phyloP scores from a whole-genome alignment of 768 basidiomycete genomes.

The Sporobolomyces phaffii region DNA sequence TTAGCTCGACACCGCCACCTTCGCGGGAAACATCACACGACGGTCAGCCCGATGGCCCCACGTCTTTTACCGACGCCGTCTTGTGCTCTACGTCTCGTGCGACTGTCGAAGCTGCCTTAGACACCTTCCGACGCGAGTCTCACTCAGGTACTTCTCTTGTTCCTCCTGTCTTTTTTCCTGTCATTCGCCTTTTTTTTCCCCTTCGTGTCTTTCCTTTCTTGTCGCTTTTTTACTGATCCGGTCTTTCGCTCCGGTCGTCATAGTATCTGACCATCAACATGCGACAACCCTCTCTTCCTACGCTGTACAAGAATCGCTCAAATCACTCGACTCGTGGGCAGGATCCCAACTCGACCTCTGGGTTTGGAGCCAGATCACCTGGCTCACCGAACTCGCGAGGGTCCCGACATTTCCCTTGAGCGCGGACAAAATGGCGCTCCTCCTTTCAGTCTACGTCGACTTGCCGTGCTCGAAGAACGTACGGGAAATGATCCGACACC shows the following conservation, averaged over 20 bases:
- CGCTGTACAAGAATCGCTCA: constrained; percentile 6
- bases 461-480: constrained; percentile 5
- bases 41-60: neutral
- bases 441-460: constrained; percentile 7
- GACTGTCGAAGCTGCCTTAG: neutral
- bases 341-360: constrained; percentile 3
- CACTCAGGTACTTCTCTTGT: neutral
- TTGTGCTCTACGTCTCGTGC: neutral
- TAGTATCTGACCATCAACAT: neutral
- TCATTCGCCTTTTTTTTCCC: neutral
- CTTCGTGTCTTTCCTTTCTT: neutral
- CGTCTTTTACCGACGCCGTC: constrained; percentile 1
- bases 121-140: neutral
- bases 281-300: neutral
- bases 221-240: neutral
- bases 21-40: neutral
- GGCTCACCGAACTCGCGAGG: neutral
- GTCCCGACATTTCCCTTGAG: constrained; percentile 24
- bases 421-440: constrained; percentile 25
- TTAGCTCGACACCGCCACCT: neutral
- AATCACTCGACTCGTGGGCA: neutral
- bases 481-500: neutral
- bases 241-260: neutral
- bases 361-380: constrained; percentile 9
- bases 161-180: neutral